Evolutionary conservation across 805 yeast genomes (phyloP), one percentile per base, ranked within the genome.

Genomic region (Sugiyamaella americana): DNA sequence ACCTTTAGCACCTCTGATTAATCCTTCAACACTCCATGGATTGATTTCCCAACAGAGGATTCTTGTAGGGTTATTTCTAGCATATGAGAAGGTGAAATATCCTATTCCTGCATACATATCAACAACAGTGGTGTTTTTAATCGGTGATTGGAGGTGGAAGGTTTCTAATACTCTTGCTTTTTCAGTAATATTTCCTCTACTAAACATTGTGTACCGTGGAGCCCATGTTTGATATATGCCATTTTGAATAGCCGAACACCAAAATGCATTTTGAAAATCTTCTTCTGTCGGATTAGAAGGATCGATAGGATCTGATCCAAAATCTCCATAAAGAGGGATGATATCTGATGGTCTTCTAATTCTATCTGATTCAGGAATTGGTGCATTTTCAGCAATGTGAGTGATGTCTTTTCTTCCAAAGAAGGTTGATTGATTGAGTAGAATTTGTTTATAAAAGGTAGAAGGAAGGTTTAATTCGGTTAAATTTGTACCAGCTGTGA

Each of bases 31-130:
- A 39, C 91, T 83, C 93, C 93, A 86, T 2, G 87, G 84, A 56
- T 87, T 87, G 38, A 87, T 62, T 51, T 87, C 96, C 87, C 95
- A 87, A 58, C 94, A 80, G 41, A 79, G 72, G 1, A 85, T 64
- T 16, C 65, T 60, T 5, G 64, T 57, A 1, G 87, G 86, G 1
- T 73, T 72, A 23, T 71, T 66, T 41, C 67, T 68, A 39, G 84
- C 66, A 57, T 87, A 87, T 40, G 85, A 72, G 21, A 87, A 65
- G 4, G 88, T 75, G 61, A 87, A 87, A 62, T 87, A 87, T 2
- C 96, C 96, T 41, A 87, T 87, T 0, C 96, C 96, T 24, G 84
- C 80, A 60, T 87, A 87, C 37, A 87, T 57, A 58, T 87, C 96
- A 2, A 84, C 69, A 0, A 83, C 77, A 19, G 68, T 71, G 0